Evolutionary conservation across 306 rosid species (phyloP).

Genomic region (Begonia masoniana): DNA sequence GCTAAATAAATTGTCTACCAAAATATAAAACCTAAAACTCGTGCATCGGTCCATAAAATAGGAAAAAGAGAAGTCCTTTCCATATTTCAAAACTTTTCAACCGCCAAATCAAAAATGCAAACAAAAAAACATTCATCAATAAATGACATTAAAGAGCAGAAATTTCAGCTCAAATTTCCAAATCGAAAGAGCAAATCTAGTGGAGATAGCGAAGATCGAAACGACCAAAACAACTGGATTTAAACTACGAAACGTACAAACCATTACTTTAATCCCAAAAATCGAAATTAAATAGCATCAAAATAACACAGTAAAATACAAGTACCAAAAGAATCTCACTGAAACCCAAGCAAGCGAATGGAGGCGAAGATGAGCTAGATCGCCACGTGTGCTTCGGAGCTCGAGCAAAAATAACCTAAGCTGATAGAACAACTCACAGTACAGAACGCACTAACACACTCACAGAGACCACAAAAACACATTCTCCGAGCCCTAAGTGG

Average conservation of each 20-base stretch:
- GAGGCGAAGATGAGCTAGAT: slow-evolving; percentile 52
- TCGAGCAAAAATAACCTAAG: slow-evolving; percentile 39
- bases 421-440: slow-evolving; percentile 36
- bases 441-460: slow-evolving; percentile 24
- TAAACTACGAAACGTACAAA: slow-evolving; percentile 5
- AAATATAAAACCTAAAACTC: slow-evolving; percentile 4
- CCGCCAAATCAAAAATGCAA: slow-evolving; percentile 9
- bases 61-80: slow-evolving; percentile 1
- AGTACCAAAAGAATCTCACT: slow-evolving; percentile 27
- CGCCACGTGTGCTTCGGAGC: slow-evolving; percentile 67
- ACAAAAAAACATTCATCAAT: slow-evolving; percentile 13
- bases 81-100: slow-evolving; percentile 7
- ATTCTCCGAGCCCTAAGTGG: slow-evolving; percentile 8
- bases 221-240: background rate
- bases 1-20: no score
- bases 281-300: background rate
- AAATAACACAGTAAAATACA: background rate
- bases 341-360: slow-evolving; percentile 38
- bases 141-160: slow-evolving; percentile 2
- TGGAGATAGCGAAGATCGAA: no score
- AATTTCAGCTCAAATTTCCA: slow-evolving; percentile 14
- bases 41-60: background rate
- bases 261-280: slow-evolving; percentile 9
- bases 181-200: slow-evolving; percentile 14
- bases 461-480: slow-evolving; percentile 8